Base-by-base conservation (phyloP, 352 stramenopile species). In the Blastocystis sp. region DNA sequence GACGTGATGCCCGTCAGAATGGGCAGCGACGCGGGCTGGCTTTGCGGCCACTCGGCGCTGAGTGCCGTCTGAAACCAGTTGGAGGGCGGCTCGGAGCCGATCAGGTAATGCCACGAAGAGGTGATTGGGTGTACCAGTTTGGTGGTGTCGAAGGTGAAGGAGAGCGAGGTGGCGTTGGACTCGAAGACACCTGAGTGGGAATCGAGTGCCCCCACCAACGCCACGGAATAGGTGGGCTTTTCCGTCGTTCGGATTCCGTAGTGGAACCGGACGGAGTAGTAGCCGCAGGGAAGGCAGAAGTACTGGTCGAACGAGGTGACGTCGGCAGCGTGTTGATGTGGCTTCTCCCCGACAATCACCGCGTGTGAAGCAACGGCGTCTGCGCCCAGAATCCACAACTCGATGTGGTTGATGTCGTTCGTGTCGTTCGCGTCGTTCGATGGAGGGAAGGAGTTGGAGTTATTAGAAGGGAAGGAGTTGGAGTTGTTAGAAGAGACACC, bases 11-110 rank as follows among this genome's bases (percentile, higher is more conserved):
- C 41, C 16, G 35, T 41, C 24, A 59, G 59, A 2, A 31, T 10
- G 9, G 74, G 74, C 33, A 85, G 41, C 26, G 26, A n/a, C 21
- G 24, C 37, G 29, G 74, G n/a, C 2, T 3, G 24, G 37, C 29
- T 24, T 45, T 24, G n/a, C 13, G 55, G 45, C 74, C 74, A 85
- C 6, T 45, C 19, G 0, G 51, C 37, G 29, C 50, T 37, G 45
- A 50, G 10, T 26, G 31, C 60, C 13, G 50, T 51, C 60, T 67
- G 74, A 19, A 50, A 67, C 74, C 74, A 85, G 61, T 85, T 62
- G 24, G 74, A 19, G 2, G 74, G 60, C 19, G 74, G 74, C 24
- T 24, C n/a, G 24, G 39, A n/a, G 13, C 21, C 1, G 21, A 81
- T 65, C 39, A 39, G 61, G 45, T 65, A 81, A 45, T 65, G 37